Percentiles rank a stretch among this genome's conserved stretches.
Evolutionary conservation across 306 rosid species (phyloP).

Genomic region (Betula pendula): DNA sequence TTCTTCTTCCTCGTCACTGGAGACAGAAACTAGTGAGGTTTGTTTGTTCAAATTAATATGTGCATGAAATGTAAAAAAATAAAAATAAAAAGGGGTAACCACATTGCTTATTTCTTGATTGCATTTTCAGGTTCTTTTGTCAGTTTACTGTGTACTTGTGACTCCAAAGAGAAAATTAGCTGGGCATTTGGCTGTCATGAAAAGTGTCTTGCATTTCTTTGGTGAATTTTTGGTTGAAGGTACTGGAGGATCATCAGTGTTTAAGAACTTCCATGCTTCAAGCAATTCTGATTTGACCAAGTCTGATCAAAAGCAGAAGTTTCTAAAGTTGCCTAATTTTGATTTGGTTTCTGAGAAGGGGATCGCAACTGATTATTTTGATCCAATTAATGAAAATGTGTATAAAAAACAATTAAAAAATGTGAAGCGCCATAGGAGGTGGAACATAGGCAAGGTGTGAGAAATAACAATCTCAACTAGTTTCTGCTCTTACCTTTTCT

Average conservation of each 20-base stretch:
- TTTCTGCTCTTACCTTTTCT: slow-evolving; percentile 17
- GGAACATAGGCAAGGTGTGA: slow-evolving; percentile 86
- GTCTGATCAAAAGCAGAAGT: slow-evolving; percentile 64
- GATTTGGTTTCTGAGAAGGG: slow-evolving; percentile 66
- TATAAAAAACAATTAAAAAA: slow-evolving; percentile 57
- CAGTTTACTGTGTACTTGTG: slow-evolving; percentile 83
- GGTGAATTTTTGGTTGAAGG: slow-evolving; percentile 93
- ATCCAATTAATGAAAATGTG: slow-evolving; percentile 55
- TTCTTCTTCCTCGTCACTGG: slow-evolving; percentile 50
- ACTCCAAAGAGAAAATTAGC: slow-evolving; percentile 89
- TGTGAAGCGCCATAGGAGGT: slow-evolving; percentile 89
- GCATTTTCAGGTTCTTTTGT: slow-evolving; percentile 73
- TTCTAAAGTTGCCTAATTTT: slow-evolving; percentile 60
- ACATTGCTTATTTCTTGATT: slow-evolving; percentile 30
- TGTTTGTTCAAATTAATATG: slow-evolving; percentile 27
- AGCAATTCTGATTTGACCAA: slow-evolving; percentile 60
- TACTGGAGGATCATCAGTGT: slow-evolving; percentile 88
- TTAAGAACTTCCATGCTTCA: slow-evolving; percentile 65
- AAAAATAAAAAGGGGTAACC: slow-evolving; percentile 11
- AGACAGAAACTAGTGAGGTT: slow-evolving; percentile 87
- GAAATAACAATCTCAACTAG: slow-evolving; percentile 22
- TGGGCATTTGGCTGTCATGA: slow-evolving; percentile 91
- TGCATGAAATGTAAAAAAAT: slow-evolving; percentile 11
- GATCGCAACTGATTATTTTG: slow-evolving; percentile 40
- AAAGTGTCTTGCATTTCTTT: slow-evolving; percentile 84